These are phyloP conservation scores for Podospora pseudoanserina DNA, from an alignment of 495 filamentous ascomycete genomes.

Conservation along the genomic window DNA sequence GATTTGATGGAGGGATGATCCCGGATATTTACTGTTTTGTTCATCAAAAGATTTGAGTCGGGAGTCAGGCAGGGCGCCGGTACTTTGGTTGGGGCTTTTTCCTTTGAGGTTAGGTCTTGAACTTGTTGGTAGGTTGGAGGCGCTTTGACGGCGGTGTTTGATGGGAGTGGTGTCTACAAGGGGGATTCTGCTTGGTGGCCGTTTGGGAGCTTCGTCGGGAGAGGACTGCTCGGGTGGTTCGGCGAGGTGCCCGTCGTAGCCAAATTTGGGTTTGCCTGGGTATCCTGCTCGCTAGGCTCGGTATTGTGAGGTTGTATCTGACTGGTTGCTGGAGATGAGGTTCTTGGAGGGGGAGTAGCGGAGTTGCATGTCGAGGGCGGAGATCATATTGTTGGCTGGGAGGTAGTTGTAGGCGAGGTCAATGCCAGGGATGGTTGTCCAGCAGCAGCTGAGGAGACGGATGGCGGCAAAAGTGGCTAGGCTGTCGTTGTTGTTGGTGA, in stretches of 20 bases:
- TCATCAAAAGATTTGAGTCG: neutral
- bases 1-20: neutral
- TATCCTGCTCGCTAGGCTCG: neutral
- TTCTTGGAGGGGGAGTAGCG: neutral
- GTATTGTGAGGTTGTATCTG: neutral
- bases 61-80: neutral
- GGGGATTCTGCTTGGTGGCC: neutral
- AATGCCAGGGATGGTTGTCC: neutral
- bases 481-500: neutral
- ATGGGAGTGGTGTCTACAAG: neutral
- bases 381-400: neutral
- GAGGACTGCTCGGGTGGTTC: neutral
- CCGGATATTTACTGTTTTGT: neutral
- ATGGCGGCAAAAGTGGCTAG: slow-evolving; percentile 2
- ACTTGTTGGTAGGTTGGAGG: neutral
- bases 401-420: neutral
- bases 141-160: neutral
- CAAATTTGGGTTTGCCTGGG: neutral
- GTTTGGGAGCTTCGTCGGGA: neutral
- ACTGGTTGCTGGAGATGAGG: neutral
- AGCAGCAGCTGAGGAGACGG: slow-evolving; percentile 6
- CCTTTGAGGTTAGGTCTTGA: neutral
- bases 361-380: slow-evolving; percentile 4
- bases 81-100: neutral
- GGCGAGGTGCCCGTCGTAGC: neutral